A percentile compares a stretch with the other conserved stretches of the same genome.
phyloP scores from a whole-genome alignment of 106 monocot genomes.

The Apostasia shenzhenica region DNA sequence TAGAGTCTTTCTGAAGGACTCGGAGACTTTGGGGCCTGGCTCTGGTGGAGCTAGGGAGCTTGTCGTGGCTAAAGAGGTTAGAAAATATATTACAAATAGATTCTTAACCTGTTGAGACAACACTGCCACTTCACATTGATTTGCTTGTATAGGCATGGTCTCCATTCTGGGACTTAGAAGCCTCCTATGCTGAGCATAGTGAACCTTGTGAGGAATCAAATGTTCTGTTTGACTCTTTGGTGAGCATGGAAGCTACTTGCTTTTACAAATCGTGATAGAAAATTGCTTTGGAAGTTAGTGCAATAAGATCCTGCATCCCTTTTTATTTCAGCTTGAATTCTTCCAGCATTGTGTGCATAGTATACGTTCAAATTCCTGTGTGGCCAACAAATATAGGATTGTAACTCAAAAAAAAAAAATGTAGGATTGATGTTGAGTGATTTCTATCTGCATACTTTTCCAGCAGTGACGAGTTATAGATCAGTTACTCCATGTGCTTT shows the following conservation, averaged over 20 bases:
- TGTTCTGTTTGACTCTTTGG: constrained; percentile 40
- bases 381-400: neutral
- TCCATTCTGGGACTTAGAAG: constrained; percentile 44
- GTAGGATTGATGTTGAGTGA: no score
- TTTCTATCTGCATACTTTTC: no score
- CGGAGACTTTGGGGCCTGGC: constrained; percentile 4
- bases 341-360: neutral
- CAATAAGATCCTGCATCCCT: neutral
- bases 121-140: neutral
- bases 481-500: no score
- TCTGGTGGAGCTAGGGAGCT: constrained; percentile 16
- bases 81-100: neutral
- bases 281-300: neutral
- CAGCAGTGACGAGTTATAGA: no score
- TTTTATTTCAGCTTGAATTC: neutral
- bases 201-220: constrained; percentile 12
- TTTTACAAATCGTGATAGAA: neutral
- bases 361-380: neutral
- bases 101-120: neutral
- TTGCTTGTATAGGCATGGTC: constrained; percentile 60
- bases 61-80: constrained; percentile 70
- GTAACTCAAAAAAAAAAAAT: no score
- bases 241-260: constrained; percentile 14
- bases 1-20: constrained; percentile 41
- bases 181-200: constrained; percentile 11